A percentile compares a stretch with the other conserved stretches of the same genome.
phyloP scores from a whole-genome alignment of 768 basidiomycete genomes.

The Astraeus odoratus region DNA sequence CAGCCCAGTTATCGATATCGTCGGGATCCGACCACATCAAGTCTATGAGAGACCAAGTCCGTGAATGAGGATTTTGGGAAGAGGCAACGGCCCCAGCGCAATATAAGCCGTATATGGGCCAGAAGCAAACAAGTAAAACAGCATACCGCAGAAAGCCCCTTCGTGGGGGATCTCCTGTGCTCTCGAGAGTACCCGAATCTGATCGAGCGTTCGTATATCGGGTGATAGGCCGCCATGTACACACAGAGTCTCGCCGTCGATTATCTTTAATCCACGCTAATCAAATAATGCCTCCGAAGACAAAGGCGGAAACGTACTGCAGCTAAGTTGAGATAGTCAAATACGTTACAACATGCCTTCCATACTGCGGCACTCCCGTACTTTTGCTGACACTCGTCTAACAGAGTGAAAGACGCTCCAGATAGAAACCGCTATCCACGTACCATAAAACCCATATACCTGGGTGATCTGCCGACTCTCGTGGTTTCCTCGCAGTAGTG shows the following conservation, averaged over 20 bases:
- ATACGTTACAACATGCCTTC: conserved; percentile 96
- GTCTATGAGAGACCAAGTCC: conserved; percentile 39
- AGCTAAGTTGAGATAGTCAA: conserved; percentile 92
- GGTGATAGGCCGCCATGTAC: conserved; percentile 96
- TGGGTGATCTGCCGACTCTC: conserved; percentile 98
- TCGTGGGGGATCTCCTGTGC: conserved; percentile 99
- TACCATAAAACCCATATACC: conserved; percentile 98
- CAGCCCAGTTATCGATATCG: conserved; percentile 93
- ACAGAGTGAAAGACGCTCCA: no score
- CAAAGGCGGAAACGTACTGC: conserved; percentile 49
- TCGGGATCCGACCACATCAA: conserved; percentile 99
- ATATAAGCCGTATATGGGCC: no score
- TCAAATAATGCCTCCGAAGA: neutral
- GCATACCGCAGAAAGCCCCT: conserved; percentile 89
- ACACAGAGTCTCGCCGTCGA: conserved; percentile 87
- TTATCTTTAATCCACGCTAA: conserved; percentile 54
- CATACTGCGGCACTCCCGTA: conserved; percentile 93
- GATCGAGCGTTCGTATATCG: conserved; percentile 91
- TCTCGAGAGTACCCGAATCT: conserved; percentile 85
- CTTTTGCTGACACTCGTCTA: conserved; percentile 98
- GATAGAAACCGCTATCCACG: conserved; percentile 18
- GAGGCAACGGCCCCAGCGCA: no score
- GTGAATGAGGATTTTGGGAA: conserved; percentile 1
- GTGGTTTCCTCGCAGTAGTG: conserved; percentile 89
- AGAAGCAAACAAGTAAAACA: no score